Percentiles rank a stretch among this genome's conserved stretches.
Evolutionary conservation across 208 protist genomes (phyloP).

Genomic region (Crithidia acanthocephali): DNA sequence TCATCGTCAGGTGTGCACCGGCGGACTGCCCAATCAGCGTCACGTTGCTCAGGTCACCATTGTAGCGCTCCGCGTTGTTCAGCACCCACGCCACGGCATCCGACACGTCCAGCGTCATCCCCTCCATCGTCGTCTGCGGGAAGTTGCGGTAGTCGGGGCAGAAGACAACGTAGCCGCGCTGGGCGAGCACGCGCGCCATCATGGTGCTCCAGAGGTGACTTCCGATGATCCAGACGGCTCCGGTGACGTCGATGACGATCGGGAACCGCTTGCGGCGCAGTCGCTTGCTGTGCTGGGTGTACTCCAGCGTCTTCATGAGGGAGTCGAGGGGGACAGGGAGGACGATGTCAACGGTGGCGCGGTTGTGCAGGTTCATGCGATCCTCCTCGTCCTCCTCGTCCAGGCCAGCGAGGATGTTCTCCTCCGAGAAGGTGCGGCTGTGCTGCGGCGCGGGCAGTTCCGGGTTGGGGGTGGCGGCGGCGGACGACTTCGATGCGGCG

Average conservation of each 20-base stretch:
- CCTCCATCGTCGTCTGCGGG: constrained; percentile 89
- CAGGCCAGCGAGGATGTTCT: constrained; percentile 9
- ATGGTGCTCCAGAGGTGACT: constrained; percentile 81
- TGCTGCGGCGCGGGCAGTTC: constrained; percentile 9
- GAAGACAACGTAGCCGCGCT: constrained; percentile 87
- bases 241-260: constrained; percentile 73
- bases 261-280: constrained; percentile 78
- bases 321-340: constrained; percentile 56
- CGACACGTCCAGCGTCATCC: constrained; percentile 89
- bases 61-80: constrained; percentile 86
- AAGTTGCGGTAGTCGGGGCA: constrained; percentile 94
- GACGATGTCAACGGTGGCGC: constrained; percentile 67
- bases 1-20: constrained; percentile 86
- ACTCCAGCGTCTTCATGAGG: constrained; percentile 62
- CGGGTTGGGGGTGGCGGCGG: constrained; percentile 5
- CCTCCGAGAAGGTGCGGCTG: constrained; percentile 10
- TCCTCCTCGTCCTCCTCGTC: constrained; percentile 64
- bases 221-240: constrained; percentile 90
- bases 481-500: not conserved
- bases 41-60: constrained; percentile 80
- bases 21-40: constrained; percentile 84
- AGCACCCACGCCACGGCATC: constrained; percentile 89
- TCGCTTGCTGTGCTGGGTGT: constrained; percentile 36
- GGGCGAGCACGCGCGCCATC: constrained; percentile 74
- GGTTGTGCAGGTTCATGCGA: constrained; percentile 66